Base-by-base conservation (phyloP, 768 basidiomycete species). In the Lactarius hatsudake region DNA sequence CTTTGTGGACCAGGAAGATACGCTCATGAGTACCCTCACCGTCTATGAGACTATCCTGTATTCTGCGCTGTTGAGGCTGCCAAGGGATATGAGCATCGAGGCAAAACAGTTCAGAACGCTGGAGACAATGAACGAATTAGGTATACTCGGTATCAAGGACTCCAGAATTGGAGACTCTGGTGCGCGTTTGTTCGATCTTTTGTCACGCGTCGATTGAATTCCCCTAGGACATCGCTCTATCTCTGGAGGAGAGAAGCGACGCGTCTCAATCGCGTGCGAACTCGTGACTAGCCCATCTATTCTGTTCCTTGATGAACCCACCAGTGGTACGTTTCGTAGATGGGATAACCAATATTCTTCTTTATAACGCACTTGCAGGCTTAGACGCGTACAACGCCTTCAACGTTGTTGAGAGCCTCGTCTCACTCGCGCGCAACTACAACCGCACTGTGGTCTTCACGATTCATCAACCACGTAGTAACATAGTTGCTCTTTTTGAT, bases 1-100 rank as follows among this genome's bases (percentile, higher is more conserved):
- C 36, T 99, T 92, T 71, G 97, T 99, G 54, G 96, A 99, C 75
- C 97, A 99, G 77, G 97, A 98, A 76, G 97, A 99, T 76, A 97
- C 94, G 12, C 78, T 99, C 69, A 96, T 99, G 91, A 86, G 90
- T 74, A 98, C 96, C 9, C 80, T 98, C 78, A 99, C 96, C 3
- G 97, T 98, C 26, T 98, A 98, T 76, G 97, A 99, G 81, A 98
- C 96, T 0, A 90, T 99, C 20, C 76, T 98, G 62, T 97, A 97
- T 74, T 95, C 93, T 61, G 97, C 97, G 15, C 75, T 98, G 57
- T 76, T 99, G 73, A 79, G 97, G 70, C 76, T 99, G 32, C 97
- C 97, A 17, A 79, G 95, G 72, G 95, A 97, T 71, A 98, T 98
- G 96, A 93, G 92, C 69, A 81, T 88, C 60, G 91, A 90, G 77